Conservation (phyloP, 2,329 filamentous ascomycete species). For the Colletotrichum caudatum region DNA sequence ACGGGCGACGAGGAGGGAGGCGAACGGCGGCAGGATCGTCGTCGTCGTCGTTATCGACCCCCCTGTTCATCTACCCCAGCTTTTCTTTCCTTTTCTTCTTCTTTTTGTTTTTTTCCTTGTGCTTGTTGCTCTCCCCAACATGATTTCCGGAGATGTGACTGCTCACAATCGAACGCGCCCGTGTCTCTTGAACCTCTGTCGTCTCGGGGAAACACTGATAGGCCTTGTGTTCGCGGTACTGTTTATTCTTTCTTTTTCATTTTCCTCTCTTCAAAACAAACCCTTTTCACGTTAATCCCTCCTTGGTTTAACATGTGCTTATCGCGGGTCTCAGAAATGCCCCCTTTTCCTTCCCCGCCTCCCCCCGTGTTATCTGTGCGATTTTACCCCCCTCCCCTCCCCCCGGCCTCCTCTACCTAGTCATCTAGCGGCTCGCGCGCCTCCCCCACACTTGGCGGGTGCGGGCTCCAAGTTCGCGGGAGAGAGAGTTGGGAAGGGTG, state of each 20-base stretch:
- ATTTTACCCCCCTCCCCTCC: background rate
- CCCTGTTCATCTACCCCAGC: conserved; percentile 20
- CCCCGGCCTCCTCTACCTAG: background rate
- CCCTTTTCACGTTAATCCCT: background rate
- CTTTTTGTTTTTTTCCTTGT: background rate
- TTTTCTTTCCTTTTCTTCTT: background rate
- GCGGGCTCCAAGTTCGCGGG: background rate
- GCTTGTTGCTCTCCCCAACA: background rate
- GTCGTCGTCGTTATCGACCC: background rate
- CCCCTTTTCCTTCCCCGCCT: background rate
- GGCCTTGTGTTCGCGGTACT: background rate
- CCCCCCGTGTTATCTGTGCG: background rate
- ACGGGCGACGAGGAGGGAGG: background rate
- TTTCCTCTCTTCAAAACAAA: background rate
- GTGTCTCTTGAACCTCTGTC: conserved; percentile 19
- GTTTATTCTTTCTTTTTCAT: background rate
- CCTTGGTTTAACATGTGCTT: conserved; percentile 26
- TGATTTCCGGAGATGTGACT: conserved; percentile 32
- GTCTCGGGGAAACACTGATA: conserved; percentile 22
- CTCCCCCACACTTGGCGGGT: conserved; percentile 11
- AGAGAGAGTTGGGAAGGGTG: too few species aligned
- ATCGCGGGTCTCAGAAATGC: conserved; percentile 14
- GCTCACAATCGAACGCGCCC: conserved; percentile 28
- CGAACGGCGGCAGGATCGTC: background rate
- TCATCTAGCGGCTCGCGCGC: conserved; percentile 22